Percentiles rank a stretch among this genome's conserved stretches.
Evolutionary conservation across 495 filamentous ascomycete genomes (phyloP).

Genomic region (Annulohypoxylon moriforme): DNA sequence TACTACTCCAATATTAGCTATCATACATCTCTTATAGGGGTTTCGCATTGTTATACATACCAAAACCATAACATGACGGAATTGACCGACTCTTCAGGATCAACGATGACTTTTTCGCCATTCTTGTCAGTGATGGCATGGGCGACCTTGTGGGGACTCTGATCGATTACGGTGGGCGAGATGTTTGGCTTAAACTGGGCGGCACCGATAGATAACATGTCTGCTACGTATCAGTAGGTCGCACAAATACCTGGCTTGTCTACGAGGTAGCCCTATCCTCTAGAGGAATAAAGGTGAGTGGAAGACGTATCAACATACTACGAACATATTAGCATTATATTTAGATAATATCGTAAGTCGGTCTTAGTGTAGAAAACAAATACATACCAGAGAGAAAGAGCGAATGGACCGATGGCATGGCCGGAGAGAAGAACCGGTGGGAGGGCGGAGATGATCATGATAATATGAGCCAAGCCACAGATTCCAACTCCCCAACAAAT

Average conservation of each 20-base stretch:
- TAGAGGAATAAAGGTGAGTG: slow-evolving; percentile 43
- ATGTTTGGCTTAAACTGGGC: slow-evolving; percentile 74
- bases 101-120: slow-evolving; percentile 80
- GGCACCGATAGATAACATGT: slow-evolving; percentile 68
- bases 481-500: slow-evolving; percentile 68
- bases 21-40: not conserved
- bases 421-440: slow-evolving; percentile 66
- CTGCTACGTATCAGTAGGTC: slow-evolving; percentile 50
- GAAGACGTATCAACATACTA: slow-evolving; percentile 25
- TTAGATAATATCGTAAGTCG: not conserved
- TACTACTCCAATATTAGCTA: not conserved
- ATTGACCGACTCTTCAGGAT: slow-evolving; percentile 79
- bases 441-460: slow-evolving; percentile 70
- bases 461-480: slow-evolving; percentile 70
- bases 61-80: slow-evolving; percentile 72
- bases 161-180: slow-evolving; percentile 76
- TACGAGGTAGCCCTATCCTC: not conserved
- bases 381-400: slow-evolving; percentile 59
- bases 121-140: slow-evolving; percentile 71
- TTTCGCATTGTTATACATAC: not conserved
- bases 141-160: slow-evolving; percentile 66
- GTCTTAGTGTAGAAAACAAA: not conserved
- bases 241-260: slow-evolving; percentile 37
- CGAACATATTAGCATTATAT: slow-evolving; percentile 14
- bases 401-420: slow-evolving; percentile 66